Evolutionary conservation across 2,329 filamentous ascomycete species (phyloP), one percentile per base, ranked within the genome.

Genomic region (Chrysosporium queenslandicum): DNA sequence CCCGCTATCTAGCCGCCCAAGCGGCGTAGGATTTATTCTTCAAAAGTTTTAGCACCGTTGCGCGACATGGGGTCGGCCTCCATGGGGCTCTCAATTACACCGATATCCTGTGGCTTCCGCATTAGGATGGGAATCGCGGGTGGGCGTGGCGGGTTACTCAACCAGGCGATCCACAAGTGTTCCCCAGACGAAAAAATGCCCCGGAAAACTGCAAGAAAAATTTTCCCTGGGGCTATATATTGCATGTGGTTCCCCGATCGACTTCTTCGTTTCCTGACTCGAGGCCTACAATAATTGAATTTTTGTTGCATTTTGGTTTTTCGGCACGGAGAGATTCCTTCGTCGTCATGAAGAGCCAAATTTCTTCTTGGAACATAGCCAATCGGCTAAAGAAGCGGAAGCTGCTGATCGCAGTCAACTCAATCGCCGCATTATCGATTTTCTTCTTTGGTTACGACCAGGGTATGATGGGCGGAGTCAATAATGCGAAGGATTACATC

Each of bases 371-470:
- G 67, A 77, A 75, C 65, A 69, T 80, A 9, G 75, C 76, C 52
- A 72, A 79, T 62, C 71, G 69, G 56, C 65, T 78, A 4, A 70
- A 81, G 68, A 82, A 82, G 68, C 65, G 70, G 16, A 64, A 67
- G 39, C 72, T 83, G 55, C 74, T 83, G 52, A 72, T 81, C 53
- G 76, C 77, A 34, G 77, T 85, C 65, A 84, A 84, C 63, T 75
- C 74, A 45, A 70, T 85, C 12, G 81, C 82, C 1, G 81, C 74
- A 1, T 64, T 85, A 12, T 83, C 80, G 12, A 85, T 84, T 56
- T 81, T 85, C 65, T 84, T 85, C 71, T 84, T 84, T 59, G 82
- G 72, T 47, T 73, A 82, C 76, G 80, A 74, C 46, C 71, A 74
- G 55, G 70, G 71, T 29, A 71, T 77, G 68, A 76, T 77, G 74